Conservation (phyloP, 192 early-diverging fungal genomes). For the Podila epigama region DNA sequence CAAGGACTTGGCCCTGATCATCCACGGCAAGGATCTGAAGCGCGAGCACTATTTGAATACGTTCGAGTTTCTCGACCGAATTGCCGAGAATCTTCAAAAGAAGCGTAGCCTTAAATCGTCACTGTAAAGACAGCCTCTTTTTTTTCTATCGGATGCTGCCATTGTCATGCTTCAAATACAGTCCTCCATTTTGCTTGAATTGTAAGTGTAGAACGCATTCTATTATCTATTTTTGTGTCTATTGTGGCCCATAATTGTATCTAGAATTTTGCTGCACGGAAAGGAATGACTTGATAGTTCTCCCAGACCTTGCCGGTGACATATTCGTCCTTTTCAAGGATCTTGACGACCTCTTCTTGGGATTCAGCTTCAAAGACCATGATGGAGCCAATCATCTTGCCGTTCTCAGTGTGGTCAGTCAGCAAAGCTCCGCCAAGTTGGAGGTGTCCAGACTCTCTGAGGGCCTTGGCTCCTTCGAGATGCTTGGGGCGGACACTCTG, state of each 20-base stretch:
- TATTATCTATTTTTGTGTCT: too few relatives aligned
- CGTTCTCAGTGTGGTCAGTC: constrained; percentile 50
- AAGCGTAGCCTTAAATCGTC: constrained; percentile 21
- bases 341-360: constrained; percentile 51
- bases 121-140: neutral
- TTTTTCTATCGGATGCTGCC: neutral
- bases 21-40: constrained; percentile 84
- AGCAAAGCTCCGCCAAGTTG: constrained; percentile 62
- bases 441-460: constrained; percentile 40
- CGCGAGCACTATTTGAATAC: constrained; percentile 89
- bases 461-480: constrained; percentile 42
- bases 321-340: constrained; percentile 61
- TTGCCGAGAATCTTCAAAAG: constrained; percentile 69
- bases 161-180: too few relatives aligned
- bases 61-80: constrained; percentile 85
- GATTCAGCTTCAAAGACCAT: constrained; percentile 59
- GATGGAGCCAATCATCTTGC: constrained; percentile 63
- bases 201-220: too few relatives aligned
- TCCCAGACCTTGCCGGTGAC: constrained; percentile 62
- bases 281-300: constrained; percentile 52
- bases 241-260: too few relatives aligned
- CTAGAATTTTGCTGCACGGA: constrained; percentile 9
- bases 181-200: too few relatives aligned
- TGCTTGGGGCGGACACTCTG: constrained; percentile 52
- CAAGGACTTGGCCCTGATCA: constrained; percentile 96